Evolutionary conservation across 192 early-diverging fungal genomes (phyloP).

Genomic region (Backusella australiensis): DNA sequence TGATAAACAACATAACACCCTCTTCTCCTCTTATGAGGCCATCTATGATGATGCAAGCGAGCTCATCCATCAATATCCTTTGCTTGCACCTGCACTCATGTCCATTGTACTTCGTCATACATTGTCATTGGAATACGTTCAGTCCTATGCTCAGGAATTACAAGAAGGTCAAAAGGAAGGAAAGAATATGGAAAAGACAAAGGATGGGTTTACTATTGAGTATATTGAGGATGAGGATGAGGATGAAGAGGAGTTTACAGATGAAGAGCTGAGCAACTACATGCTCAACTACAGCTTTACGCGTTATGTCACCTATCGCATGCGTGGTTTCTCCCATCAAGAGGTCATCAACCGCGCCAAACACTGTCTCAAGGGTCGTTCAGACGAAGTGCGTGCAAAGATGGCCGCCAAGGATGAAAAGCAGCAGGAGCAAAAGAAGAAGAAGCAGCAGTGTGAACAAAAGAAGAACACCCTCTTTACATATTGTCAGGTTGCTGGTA

Average conservation of each 20-base stretch:
- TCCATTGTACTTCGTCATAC: slow-evolving; percentile 35
- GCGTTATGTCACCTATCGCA: neutral
- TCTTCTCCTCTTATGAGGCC: neutral
- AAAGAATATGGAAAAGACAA: neutral
- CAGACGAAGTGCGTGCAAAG: neutral
- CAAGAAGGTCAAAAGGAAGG: neutral
- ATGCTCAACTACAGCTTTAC: neutral
- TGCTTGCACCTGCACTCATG: slow-evolving; percentile 31
- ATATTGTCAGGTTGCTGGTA: slow-evolving; percentile 6
- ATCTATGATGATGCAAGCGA: neutral
- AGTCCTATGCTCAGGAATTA: slow-evolving; percentile 5
- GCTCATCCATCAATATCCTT: slow-evolving; percentile 9
- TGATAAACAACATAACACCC: neutral
- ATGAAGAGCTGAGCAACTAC: neutral
- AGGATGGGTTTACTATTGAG: neutral
- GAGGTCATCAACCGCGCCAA: neutral
- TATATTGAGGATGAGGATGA: neutral
- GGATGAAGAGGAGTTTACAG: neutral
- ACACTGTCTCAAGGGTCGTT: neutral
- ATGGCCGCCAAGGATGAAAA: neutral
- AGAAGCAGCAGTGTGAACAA: neutral
- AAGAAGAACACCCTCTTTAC: neutral
- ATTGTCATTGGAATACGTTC: slow-evolving; percentile 5
- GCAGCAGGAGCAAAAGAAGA: neutral
- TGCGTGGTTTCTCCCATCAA: slow-evolving; percentile 14